phyloP scores from a whole-genome alignment of 768 basidiomycete species.

The Psilocybe azurescens region DNA sequence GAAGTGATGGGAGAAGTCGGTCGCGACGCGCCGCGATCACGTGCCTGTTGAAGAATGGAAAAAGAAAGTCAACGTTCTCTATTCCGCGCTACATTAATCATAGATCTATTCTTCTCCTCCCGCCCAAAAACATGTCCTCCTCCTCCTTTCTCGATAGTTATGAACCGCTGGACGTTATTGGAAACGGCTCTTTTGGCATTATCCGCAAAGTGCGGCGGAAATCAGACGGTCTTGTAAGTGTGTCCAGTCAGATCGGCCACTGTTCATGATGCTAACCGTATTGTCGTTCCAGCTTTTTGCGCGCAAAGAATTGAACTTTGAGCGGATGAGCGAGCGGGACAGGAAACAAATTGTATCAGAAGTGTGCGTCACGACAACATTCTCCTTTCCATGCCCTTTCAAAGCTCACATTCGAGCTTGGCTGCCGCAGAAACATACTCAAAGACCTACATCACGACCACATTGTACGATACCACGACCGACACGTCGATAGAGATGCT shows the following conservation, averaged over 20 bases:
- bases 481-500: conserved; percentile 86
- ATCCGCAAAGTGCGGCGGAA: conserved; percentile 93
- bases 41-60: conserved; percentile 13
- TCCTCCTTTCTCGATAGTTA: conserved; percentile 74
- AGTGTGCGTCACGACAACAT: conserved; percentile 68
- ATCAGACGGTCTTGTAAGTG: conserved; percentile 78
- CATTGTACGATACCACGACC: conserved; percentile 95
- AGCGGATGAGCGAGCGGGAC: conserved; percentile 95
- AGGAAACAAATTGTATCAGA: conserved; percentile 97
- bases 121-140: conserved; percentile 5
- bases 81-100: background rate
- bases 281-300: conserved; percentile 71
- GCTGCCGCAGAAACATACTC: conserved; percentile 79
- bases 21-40: conserved; percentile 21
- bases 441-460: conserved; percentile 95
- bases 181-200: conserved; percentile 97
- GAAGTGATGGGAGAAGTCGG: background rate
- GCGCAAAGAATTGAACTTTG: conserved; percentile 96
- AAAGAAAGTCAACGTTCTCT: background rate
- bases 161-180: conserved; percentile 89
- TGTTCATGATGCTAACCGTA: background rate
- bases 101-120: background rate
- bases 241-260: background rate
- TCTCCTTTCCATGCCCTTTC: background rate
- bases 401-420: background rate